Evolutionary conservation across 768 basidiomycete species (phyloP), one percentile per base, ranked within the genome.

Genomic region (Paxillus rubicundulus): DNA sequence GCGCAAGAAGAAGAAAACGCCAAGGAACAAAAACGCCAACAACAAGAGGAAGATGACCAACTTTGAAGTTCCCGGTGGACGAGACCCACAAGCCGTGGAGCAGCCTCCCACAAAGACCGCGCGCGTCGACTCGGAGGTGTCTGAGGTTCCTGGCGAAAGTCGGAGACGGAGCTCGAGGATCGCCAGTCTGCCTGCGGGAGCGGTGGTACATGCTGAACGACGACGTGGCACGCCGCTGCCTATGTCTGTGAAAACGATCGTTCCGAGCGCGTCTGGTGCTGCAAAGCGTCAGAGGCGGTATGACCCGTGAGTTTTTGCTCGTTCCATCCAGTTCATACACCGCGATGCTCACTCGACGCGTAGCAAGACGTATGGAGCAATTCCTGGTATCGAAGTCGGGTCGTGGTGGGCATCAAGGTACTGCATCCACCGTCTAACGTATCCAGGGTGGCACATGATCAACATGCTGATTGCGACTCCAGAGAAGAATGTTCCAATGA

Each of bases 371-470:
- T 94, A 83, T 67, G 94, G 94, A 0, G 60, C 75, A 32, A 95
- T 97, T 51, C 91, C 92, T 6, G 90, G 81, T 2, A 68, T 96
- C 17, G 75, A 77, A 21, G 82, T 93, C 14, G 92, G 92, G 2
- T 84, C 84, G 21, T 90, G 88, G 85, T 97, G 92, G 91, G 78
- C 82, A 50, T 80, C 77, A 5, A 75, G 92, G 73, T 76, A 71
- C 24, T 6, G 24, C 6, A 6, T 24, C 24, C 5, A 21, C 21
- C 21, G 21, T 21, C 21, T 21, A 50, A 81, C 28, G 60, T 9
- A 4, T 24, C 17, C 20, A 34, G 21, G 13, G 24, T 45, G 21
- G 24, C 12, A 34, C 43, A n/a, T 21, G 21, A 10, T 27, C 16
- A n/a, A n/a, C 43, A 39, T 47, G 27, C 52, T 43, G 7, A 38